Evolutionary conservation across 352 stramenopile genomes (phyloP).

Genomic region (Achlya hypogyna): DNA sequence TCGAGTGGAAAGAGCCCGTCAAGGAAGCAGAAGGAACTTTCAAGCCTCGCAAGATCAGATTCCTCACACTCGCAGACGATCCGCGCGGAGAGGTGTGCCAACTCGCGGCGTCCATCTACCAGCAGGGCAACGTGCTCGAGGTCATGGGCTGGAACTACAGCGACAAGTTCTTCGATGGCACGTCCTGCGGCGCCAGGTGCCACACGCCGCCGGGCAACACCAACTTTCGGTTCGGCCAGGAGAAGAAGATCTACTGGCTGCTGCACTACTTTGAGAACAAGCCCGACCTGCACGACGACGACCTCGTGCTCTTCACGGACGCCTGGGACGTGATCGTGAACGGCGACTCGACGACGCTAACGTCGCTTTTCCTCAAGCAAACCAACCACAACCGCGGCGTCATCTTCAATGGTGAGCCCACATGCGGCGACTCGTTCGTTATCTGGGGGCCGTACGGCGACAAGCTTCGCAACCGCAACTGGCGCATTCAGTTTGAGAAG

Average conservation of each 20-base stretch:
- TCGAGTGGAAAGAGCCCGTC: too few species aligned
- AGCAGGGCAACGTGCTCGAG: not conserved
- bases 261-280: constrained; percentile 13
- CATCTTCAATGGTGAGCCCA: constrained; percentile 17
- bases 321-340: constrained; percentile 17
- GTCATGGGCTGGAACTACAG: constrained; percentile 18
- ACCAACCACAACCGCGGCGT: not conserved
- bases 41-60: not conserved
- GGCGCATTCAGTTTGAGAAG: not conserved
- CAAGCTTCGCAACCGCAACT: not conserved
- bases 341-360: not conserved
- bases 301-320: constrained; percentile 17
- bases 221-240: constrained; percentile 6
- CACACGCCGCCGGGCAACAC: not conserved
- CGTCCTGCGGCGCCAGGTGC: not conserved
- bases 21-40: not conserved
- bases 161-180: constrained; percentile 10
- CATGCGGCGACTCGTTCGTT: constrained; percentile 14
- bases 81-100: not conserved
- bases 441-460: not conserved
- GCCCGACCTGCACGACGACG: constrained; percentile 9
- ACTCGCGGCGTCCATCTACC: constrained; percentile 10
- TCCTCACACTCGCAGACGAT: not conserved
- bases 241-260: constrained; percentile 20
- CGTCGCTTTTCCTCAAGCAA: constrained; percentile 7